A percentile compares a stretch with the other conserved stretches of the same genome.
Evolutionary conservation across 2,329 filamentous ascomycete species (phyloP).

Genomic region (Blastomyces parvus): DNA sequence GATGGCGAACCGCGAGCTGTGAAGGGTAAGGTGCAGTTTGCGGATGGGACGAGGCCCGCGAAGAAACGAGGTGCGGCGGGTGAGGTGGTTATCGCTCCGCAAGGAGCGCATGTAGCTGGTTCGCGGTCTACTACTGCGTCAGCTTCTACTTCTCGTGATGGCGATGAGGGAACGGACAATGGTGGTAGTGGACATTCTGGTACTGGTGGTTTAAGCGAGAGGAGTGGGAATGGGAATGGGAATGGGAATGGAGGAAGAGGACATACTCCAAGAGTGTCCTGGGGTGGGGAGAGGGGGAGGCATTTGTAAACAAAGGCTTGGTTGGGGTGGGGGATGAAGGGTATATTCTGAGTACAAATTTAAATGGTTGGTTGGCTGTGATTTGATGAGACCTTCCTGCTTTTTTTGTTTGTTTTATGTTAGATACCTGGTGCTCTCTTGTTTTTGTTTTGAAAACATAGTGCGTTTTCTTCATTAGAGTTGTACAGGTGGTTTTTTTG

Average conservation of each 20-base stretch:
- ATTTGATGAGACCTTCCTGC: neutral
- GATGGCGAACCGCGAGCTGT: constrained; percentile 19
- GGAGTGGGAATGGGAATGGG: constrained; percentile 14
- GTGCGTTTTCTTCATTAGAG: neutral
- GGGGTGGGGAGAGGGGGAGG: constrained; percentile 12
- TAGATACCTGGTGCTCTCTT: neutral
- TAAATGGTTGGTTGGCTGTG: neutral
- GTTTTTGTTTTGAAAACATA: neutral
- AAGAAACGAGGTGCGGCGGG: constrained; percentile 17
- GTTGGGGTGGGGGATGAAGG: neutral
- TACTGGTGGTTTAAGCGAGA: neutral
- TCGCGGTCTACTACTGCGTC: neutral
- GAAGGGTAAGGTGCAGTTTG: constrained; percentile 27
- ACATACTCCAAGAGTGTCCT: constrained; percentile 10
- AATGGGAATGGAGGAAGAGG: constrained; percentile 12
- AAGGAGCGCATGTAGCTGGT: constrained; percentile 1
- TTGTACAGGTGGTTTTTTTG: too few species aligned
- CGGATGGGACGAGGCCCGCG: constrained; percentile 24
- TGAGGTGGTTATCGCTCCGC: constrained; percentile 9
- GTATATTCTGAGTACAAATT: neutral
- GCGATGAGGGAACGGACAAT: constrained; percentile 9
- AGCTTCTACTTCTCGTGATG: constrained; percentile 10
- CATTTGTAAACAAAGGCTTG: neutral
- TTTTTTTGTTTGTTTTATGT: constrained; percentile 5
- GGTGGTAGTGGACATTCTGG: constrained; percentile 13